Base-by-base conservation (phyloP, 805 yeast genomes). In the Zygosaccharomyces siamensis region DNA sequence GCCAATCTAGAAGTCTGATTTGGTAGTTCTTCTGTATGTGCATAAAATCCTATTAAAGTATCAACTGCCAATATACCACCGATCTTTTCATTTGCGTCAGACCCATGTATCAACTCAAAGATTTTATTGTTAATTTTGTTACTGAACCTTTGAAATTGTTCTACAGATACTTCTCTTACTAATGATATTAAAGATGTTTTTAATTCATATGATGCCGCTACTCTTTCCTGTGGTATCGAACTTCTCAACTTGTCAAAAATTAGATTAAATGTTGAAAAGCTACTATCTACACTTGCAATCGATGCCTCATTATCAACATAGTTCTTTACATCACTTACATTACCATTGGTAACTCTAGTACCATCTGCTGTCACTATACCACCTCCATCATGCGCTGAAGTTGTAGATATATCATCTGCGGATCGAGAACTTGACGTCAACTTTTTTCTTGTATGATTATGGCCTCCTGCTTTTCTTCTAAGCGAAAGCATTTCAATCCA, bases 1-100 rank as follows among this genome's bases (percentile, higher is more conserved):
- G 96, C 92, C 62, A 87, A 81, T 50, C 98, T 74, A 5, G 96
- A 88, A 2, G 95, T 86, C 67, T 87, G 90, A 48, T 88, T 87
- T 20, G 95, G 88, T 53, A 84, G 78, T 58, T 89, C 97, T 57
- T 86, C 92, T 18, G 80, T 80, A 16, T 88, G 89, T 7, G 87
- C 82, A 54, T 89, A 90, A 59, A 87, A 82, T 49, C 86, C 93
- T 46, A 92, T 86, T 51, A 92, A 75, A 2, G 93, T 82, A 66
- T 88, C 93, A 48, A 92, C 85, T 10, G 97, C 97, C 20, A 89
- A 78, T 28, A 92, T 84, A 38, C 97, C 98, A 16, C 97, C 98
- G 32, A 90, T 74, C 53, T 87, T 83, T 54, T 86, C 89, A 26
- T 75, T 67, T 5, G 82, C 69, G 55, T 86, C 92, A 7, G 81